Evolutionary conservation across 106 monocot species (phyloP).

Genomic region (Dioscorea alata): DNA sequence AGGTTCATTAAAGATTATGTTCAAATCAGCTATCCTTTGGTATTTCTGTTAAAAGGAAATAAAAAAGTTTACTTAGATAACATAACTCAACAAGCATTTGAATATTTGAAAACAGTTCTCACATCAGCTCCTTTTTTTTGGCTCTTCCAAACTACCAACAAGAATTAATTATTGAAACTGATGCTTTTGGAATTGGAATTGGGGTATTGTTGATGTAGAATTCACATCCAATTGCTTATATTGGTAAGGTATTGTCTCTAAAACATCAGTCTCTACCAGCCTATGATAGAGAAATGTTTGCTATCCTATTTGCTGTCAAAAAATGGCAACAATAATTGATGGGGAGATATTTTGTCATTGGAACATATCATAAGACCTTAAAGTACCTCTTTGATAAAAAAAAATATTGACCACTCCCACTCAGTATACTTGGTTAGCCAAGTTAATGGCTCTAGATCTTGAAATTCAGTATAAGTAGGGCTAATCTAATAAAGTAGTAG

Average conservation of each 20-base stretch:
- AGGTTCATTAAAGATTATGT: slow-evolving; percentile 15
- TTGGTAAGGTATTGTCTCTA: background rate
- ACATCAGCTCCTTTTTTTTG: background rate
- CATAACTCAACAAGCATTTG: background rate
- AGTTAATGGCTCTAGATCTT: too few species aligned
- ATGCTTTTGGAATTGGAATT: background rate
- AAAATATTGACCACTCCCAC: background rate
- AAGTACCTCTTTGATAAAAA: background rate
- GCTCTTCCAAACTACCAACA: background rate
- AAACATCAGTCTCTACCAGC: background rate
- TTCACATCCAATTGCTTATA: background rate
- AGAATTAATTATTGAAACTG: background rate
- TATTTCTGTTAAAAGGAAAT: slow-evolving; percentile 1
- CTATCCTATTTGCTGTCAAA: background rate
- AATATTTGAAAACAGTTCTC: background rate
- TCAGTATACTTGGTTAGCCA: too few species aligned
- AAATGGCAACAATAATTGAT: background rate
- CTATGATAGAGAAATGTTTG: background rate
- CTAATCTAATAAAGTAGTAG: too few species aligned
- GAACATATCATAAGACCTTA: background rate
- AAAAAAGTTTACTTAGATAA: background rate
- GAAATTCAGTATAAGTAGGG: too few species aligned
- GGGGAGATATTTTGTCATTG: background rate
- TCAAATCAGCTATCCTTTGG: background rate
- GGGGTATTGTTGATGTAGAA: background rate